Evolutionary conservation across 2,329 filamentous ascomycete species (phyloP).

Genomic region (Fusarium sp.): DNA sequence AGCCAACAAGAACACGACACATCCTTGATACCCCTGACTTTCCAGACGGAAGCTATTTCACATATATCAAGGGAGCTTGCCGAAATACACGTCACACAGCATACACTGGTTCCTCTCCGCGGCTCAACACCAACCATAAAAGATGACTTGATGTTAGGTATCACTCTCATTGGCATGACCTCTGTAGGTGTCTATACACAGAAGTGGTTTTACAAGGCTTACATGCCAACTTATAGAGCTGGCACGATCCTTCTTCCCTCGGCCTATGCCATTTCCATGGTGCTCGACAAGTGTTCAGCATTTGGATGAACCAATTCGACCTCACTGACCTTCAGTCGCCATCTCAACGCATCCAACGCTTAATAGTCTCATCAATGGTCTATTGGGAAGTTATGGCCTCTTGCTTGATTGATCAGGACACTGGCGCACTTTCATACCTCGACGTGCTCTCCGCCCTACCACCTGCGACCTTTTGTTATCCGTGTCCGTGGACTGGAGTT

Average conservation of each 20-base stretch:
- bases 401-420: slow-evolving; percentile 21
- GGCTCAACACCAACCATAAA: neutral
- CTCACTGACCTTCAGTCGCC: neutral
- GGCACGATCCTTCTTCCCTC: slow-evolving; percentile 15
- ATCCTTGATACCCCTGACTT: neutral
- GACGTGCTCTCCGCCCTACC: neutral
- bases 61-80: neutral
- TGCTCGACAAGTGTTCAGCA: slow-evolving; percentile 14
- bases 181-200: slow-evolving; percentile 13
- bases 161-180: slow-evolving; percentile 31
- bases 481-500: slow-evolving; percentile 26
- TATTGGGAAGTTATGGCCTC: slow-evolving; percentile 33
- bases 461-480: neutral
- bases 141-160: slow-evolving; percentile 15
- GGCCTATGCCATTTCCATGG: slow-evolving; percentile 21
- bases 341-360: neutral
- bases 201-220: neutral
- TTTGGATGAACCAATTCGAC: slow-evolving; percentile 3
- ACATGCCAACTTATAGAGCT: neutral
- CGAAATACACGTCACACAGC: neutral
- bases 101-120: too few species aligned
- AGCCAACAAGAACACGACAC: neutral
- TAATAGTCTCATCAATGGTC: slow-evolving; percentile 26
- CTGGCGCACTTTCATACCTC: slow-evolving; percentile 11
- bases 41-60: slow-evolving; percentile 29